Percentiles rank a stretch among this genome's conserved stretches.
Evolutionary conservation across 257 asterid species (phyloP).

Genomic region (Linderniella brevidens): DNA sequence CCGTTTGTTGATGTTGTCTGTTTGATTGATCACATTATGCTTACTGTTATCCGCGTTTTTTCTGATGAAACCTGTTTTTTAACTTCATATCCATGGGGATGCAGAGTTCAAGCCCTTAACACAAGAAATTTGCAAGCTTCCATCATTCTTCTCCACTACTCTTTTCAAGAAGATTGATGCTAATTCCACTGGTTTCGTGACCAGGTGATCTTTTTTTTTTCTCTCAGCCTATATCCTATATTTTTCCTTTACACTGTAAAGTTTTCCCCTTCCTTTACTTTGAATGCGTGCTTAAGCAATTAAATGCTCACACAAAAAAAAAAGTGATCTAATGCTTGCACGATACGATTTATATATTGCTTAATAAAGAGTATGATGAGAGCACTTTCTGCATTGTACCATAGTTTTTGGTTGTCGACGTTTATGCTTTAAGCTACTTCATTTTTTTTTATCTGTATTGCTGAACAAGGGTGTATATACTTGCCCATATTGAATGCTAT

Average conservation of each 20-base stretch:
- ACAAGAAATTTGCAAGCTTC: slow-evolving; percentile 95
- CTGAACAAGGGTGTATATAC: slow-evolving; percentile 4
- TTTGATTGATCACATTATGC: neutral
- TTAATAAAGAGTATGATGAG: no score
- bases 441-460: slow-evolving; percentile 5
- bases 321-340: no score
- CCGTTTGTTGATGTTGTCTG: neutral
- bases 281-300: no score
- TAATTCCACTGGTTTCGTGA: slow-evolving; percentile 47
- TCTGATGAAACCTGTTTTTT: neutral
- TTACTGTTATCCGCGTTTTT: neutral
- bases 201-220: slow-evolving; percentile 35
- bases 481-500: slow-evolving; percentile 10
- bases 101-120: slow-evolving; percentile 91
- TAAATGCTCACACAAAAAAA: no score
- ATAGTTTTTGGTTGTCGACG: no score
- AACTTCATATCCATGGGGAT: slow-evolving; percentile 9
- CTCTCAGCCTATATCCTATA: neutral
- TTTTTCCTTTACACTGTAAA: neutral
- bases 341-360: no score
- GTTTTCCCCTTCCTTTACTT: neutral
- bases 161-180: slow-evolving; percentile 81
- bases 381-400: no score
- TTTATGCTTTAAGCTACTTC: no score
- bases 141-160: slow-evolving; percentile 79